These are phyloP conservation scores for Melocanna baccifera DNA, from an alignment of 176 grass and related monocot genomes.

Conservation along the genomic window DNA sequence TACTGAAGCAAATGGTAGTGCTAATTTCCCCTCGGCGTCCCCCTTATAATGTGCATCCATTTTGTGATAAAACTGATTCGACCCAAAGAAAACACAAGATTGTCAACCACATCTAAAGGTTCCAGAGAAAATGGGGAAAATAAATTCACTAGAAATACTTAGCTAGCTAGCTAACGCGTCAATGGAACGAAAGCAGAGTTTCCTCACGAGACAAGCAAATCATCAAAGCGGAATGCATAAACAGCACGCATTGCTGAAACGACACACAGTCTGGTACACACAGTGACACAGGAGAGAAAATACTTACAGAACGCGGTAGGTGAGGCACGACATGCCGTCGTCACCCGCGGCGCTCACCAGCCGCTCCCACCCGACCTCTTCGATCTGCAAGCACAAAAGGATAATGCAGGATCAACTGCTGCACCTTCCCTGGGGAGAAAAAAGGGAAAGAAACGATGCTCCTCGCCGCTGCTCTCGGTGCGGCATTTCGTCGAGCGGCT, in stretches of 20 bases:
- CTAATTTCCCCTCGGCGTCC: no score
- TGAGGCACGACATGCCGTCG: slow-evolving; percentile 45
- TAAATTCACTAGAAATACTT: background rate
- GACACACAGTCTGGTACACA: background rate
- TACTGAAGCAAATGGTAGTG: no score
- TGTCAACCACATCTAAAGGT: background rate
- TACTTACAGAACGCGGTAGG: slow-evolving; percentile 41
- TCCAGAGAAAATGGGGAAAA: background rate
- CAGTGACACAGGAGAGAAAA: background rate
- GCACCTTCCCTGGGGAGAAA: background rate
- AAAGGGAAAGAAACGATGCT: background rate
- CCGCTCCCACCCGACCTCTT: slow-evolving; percentile 69
- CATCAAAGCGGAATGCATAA: background rate
- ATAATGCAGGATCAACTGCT: background rate
- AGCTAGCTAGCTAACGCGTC: background rate
- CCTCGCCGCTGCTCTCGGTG: no score
- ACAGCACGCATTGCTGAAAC: background rate
- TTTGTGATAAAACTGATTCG: background rate
- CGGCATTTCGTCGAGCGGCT: slow-evolving; percentile 51
- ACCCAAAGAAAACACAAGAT: background rate
- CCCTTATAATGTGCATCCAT: no score
- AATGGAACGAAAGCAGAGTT: background rate
- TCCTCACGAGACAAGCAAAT: background rate
- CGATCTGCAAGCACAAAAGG: slow-evolving; percentile 36
- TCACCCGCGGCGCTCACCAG: slow-evolving; percentile 32